Base-by-base conservation (phyloP, 352 stramenopile genomes). In the Phytophthora megakarya region DNA sequence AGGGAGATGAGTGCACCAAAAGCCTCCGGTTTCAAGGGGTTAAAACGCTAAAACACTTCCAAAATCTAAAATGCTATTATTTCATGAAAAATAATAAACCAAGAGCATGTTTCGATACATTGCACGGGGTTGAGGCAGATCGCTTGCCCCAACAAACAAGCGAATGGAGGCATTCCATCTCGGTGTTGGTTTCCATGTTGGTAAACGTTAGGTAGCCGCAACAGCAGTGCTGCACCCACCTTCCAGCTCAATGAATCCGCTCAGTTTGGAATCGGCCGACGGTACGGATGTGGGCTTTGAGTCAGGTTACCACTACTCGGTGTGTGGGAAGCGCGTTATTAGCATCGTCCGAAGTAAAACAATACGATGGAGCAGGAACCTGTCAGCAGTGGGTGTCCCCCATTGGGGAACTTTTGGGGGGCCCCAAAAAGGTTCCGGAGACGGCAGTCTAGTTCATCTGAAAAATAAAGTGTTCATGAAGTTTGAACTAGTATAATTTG, bases 221-320 rank as follows among this genome's bases (percentile, higher is more conserved):
- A n/a, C n/a, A n/a, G n/a, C n/a, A n/a, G n/a, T n/a, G n/a, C n/a
- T n/a, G n/a, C n/a, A n/a, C n/a, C n/a, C n/a, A 42, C 22, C 39
- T 19, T 25, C 39, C n/a, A 48, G 42, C 42, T 48, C 42, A 37
- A 30, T 25, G n/a, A 44, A 39, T 30, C 22, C 30, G 28, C 21
- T 53, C 49, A 66, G 58, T 61, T 61, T 66, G 40, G 21, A 66
- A 66, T 66, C 25, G 18, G 13, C 25, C 19, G 13, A n/a, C n/a
- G n/a, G 84, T 49, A 92, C 81, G 23, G 76, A 89, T 65, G 80
- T 75, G 13, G 55, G 84, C 28, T 89, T 91, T 42, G 74, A 80
- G 4, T 73, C 79, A 0, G 78, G 78, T 22, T 92, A 90, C 71
- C 80, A 81, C 72, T 88, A 81, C 75, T 81, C 67, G 18, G 7